phyloP scores from a whole-genome alignment of 768 basidiomycete genomes.

The Tulasnella sp. region DNA sequence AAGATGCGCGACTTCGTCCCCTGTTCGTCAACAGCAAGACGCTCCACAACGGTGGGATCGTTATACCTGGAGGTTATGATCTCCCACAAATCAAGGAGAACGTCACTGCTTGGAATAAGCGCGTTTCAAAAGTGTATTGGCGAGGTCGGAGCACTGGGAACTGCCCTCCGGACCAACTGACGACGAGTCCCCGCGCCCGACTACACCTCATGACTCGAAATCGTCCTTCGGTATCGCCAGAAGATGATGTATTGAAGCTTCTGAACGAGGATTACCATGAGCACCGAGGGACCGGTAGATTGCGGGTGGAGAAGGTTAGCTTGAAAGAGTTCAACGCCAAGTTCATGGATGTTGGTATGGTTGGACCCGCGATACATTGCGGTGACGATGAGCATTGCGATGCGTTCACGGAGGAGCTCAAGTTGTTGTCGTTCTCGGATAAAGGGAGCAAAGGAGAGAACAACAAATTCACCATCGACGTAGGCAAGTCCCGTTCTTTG shows the following conservation, averaged over 20 bases:
- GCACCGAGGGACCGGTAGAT: background rate
- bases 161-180: conserved; percentile 24
- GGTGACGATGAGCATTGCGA: conserved; percentile 12
- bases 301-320: background rate
- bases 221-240: background rate
- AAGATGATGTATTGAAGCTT: background rate
- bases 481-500: no score
- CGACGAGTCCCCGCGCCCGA: conserved; percentile 25
- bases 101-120: conserved; percentile 25
- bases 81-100: conserved; percentile 23
- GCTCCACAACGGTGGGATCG: conserved; percentile 19
- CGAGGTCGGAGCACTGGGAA: conserved; percentile 32
- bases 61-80: conserved; percentile 24
- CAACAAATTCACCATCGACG: conserved; percentile 28
- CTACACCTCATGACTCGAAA: conserved; percentile 21
- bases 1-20: conserved; percentile 25
- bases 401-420: background rate
- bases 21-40: conserved; percentile 27
- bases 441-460: conserved; percentile 20
- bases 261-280: background rate
- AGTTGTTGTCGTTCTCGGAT: conserved; percentile 11
- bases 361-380: conserved; percentile 25
- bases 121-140: conserved; percentile 27
- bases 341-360: conserved; percentile 25
- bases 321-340: background rate